Conservation (phyloP, 345 rosid genomes). For the Hibiscus syriacus region DNA sequence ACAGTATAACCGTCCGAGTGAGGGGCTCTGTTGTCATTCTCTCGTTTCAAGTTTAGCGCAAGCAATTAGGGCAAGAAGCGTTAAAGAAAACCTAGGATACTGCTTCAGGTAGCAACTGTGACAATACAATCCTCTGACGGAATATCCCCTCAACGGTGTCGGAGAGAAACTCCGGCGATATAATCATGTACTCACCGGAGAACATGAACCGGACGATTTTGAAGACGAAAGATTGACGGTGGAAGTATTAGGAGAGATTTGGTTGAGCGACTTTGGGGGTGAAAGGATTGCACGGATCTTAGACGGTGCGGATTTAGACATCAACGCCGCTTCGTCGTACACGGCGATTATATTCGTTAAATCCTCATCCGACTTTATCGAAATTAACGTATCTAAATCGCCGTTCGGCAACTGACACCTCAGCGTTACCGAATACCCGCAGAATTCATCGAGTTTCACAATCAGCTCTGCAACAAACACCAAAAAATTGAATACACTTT, state of each 20-base stretch:
- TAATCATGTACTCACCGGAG: slow-evolving; percentile 17
- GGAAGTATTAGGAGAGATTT: slow-evolving; percentile 37
- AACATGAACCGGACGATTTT: slow-evolving; percentile 11
- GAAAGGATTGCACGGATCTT: slow-evolving; percentile 52
- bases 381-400: slow-evolving; percentile 70
- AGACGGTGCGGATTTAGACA: slow-evolving; percentile 5
- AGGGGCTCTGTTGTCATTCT: background rate
- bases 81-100: slow-evolving; percentile 17
- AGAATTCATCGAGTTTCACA: slow-evolving; percentile 31
- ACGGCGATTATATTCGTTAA: slow-evolving; percentile 41
- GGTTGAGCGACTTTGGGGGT: slow-evolving; percentile 34
- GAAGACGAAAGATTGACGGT: slow-evolving; percentile 31
- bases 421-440: slow-evolving; percentile 35
- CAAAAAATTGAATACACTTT: too few relatives aligned
- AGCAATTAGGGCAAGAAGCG: slow-evolving; percentile 19
- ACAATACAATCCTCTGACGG: slow-evolving; percentile 16
- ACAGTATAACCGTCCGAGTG: background rate
- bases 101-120: slow-evolving; percentile 16
- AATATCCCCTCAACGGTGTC: slow-evolving; percentile 22
- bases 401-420: slow-evolving; percentile 71
- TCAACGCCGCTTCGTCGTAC: slow-evolving; percentile 27
- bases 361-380: slow-evolving; percentile 77
- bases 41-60: background rate
- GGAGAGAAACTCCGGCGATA: slow-evolving; percentile 10
- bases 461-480: slow-evolving; percentile 30